Evolutionary conservation across 495 filamentous ascomycete species (phyloP).

Genomic region (Penicillium riverlandense): DNA sequence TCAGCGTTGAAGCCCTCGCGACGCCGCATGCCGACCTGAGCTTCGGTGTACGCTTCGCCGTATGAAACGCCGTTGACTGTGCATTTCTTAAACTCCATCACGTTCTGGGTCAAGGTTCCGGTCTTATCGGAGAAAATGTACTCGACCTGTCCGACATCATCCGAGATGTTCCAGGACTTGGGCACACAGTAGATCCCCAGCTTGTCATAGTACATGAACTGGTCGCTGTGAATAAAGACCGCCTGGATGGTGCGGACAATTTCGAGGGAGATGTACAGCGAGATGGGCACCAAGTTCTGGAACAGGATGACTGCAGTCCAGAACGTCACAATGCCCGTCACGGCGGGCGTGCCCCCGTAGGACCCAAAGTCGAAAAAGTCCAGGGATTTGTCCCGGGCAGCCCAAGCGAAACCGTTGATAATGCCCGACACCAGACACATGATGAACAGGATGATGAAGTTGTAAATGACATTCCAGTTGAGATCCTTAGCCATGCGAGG

Average conservation of each 20-base stretch:
- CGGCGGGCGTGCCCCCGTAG: constrained; percentile 64
- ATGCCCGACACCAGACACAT: constrained; percentile 88
- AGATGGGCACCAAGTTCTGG: constrained; percentile 98
- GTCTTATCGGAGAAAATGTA: constrained; percentile 99
- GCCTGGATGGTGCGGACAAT: constrained; percentile 91
- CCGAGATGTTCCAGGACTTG: constrained; percentile 98
- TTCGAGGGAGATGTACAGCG: constrained; percentile 94
- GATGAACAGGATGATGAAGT: constrained; percentile 81
- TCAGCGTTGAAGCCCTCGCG: constrained; percentile 82
- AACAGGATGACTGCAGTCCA: constrained; percentile 92
- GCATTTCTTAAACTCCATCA: constrained; percentile 99
- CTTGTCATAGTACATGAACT: constrained; percentile 92
- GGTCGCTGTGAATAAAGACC: constrained; percentile 95
- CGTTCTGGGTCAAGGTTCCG: constrained; percentile 95
- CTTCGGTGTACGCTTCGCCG: constrained; percentile 96
- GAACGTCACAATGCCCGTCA: constrained; percentile 93
- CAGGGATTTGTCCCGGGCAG: constrained; percentile 61
- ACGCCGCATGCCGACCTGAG: constrained; percentile 90
- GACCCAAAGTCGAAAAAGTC: constrained; percentile 83
- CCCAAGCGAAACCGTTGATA: constrained; percentile 79
- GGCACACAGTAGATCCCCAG: constrained; percentile 92
- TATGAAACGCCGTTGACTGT: constrained; percentile 92
- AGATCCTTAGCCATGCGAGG: constrained; percentile 84
- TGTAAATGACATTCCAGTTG: constrained; percentile 97
- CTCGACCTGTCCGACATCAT: constrained; percentile 97